Percentiles rank a stretch among this genome's conserved stretches.
Conservation (phyloP, 805 yeast genomes). For the Alloascoidea africana region DNA sequence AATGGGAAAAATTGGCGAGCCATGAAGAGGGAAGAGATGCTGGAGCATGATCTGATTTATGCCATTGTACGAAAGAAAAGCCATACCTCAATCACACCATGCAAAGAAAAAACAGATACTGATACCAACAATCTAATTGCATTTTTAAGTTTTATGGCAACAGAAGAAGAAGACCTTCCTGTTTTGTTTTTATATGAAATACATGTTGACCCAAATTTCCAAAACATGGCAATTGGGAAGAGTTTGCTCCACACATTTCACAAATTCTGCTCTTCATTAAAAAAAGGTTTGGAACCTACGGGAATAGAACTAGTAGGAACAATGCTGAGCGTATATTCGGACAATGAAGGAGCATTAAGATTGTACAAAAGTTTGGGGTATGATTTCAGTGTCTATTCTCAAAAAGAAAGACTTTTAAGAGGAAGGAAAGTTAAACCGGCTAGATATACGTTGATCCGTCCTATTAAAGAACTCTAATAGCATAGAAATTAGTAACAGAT, state of each 20-base stretch:
- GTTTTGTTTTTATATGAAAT: background rate
- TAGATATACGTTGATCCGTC: background rate
- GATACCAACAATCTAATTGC: background rate
- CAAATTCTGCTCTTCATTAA: background rate
- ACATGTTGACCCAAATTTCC: background rate
- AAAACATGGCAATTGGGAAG: background rate
- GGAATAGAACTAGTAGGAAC: background rate
- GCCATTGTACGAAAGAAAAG: background rate
- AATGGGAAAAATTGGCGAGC: background rate
- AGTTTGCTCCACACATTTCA: background rate
- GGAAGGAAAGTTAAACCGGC: conserved; percentile 1
- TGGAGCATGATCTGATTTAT: background rate
- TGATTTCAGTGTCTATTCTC: background rate
- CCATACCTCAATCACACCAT: background rate
- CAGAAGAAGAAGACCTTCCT: background rate
- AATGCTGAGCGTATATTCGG: background rate
- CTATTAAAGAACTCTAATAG: too few relatives aligned
- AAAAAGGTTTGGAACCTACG: background rate
- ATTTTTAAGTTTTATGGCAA: background rate
- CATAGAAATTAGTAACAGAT: too few relatives aligned
- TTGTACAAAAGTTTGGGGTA: background rate
- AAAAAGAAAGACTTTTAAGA: background rate
- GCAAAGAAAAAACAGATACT: background rate
- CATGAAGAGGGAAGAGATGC: background rate
- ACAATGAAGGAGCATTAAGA: background rate